Evolutionary conservation across 208 protist genomes (phyloP).

Genomic region (Sergeia podlipaevii): DNA sequence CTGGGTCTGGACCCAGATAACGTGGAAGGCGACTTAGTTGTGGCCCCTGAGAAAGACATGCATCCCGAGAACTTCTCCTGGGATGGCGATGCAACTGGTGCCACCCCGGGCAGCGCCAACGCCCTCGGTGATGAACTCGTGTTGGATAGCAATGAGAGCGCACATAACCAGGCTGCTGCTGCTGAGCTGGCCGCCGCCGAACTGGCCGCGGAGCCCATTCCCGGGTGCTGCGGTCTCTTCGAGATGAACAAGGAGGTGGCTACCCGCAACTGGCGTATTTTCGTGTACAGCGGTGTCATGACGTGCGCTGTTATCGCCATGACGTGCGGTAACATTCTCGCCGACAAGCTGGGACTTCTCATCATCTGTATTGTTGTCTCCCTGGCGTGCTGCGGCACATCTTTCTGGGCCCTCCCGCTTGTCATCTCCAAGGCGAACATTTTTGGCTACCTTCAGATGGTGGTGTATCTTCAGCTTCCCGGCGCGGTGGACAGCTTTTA

Average conservation of each 20-base stretch:
- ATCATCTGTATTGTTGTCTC: slow-evolving; percentile 28
- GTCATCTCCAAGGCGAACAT: slow-evolving; percentile 70
- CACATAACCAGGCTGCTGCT: background rate
- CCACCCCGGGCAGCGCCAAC: background rate
- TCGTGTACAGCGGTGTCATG: slow-evolving; percentile 50
- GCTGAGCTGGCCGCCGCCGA: background rate
- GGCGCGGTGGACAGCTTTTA: slow-evolving; percentile 66
- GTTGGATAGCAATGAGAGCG: background rate
- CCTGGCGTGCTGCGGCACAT: slow-evolving; percentile 23
- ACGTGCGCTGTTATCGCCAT: slow-evolving; percentile 33
- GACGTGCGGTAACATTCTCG: slow-evolving; percentile 37
- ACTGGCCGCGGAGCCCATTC: slow-evolving; percentile 8
- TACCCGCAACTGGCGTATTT: slow-evolving; percentile 39
- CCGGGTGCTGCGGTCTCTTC: slow-evolving; percentile 38
- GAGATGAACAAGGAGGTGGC: slow-evolving; percentile 63
- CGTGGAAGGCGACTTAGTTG: background rate
- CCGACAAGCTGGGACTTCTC: slow-evolving; percentile 24
- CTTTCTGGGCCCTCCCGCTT: slow-evolving; percentile 59
- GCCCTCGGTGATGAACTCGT: background rate
- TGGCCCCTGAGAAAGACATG: slow-evolving; percentile 1
- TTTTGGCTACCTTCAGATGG: slow-evolving; percentile 49
- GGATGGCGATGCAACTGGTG: slow-evolving; percentile 1
- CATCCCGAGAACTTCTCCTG: slow-evolving; percentile 3
- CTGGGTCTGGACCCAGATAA: slow-evolving; percentile 7
- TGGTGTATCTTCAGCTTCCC: slow-evolving; percentile 55